These are phyloP conservation scores for Endoconidiophora polonica DNA, from an alignment of 2,329 filamentous ascomycete genomes.

Conservation along the genomic window DNA sequence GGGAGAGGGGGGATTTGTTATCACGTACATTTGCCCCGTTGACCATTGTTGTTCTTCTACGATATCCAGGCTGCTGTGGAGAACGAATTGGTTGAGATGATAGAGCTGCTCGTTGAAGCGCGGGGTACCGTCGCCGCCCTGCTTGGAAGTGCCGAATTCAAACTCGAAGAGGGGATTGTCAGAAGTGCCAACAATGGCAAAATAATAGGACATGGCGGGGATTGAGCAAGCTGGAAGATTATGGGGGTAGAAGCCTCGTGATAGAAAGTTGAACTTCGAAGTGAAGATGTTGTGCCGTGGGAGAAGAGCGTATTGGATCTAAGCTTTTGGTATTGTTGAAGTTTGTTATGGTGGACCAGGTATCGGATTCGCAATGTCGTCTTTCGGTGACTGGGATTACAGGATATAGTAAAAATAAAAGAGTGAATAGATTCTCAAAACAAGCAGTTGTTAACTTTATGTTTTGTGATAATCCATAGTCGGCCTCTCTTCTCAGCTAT, in stretches of 20 bases:
- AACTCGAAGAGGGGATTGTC: slow-evolving; percentile 95
- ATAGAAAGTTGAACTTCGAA: background rate
- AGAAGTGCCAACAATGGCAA: slow-evolving; percentile 86
- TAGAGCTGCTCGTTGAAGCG: slow-evolving; percentile 78
- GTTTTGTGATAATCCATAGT: no score
- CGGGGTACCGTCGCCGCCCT: slow-evolving; percentile 80
- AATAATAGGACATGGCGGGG: slow-evolving; percentile 81
- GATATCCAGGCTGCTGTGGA: slow-evolving; percentile 85
- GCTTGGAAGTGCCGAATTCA: slow-evolving; percentile 92
- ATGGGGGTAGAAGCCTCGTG: background rate
- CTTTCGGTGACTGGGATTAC: no score
- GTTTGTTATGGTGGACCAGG: no score
- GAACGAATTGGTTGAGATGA: slow-evolving; percentile 93
- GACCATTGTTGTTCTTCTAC: slow-evolving; percentile 95
- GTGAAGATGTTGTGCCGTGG: background rate
- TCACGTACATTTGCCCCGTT: slow-evolving; percentile 59
- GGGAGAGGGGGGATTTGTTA: background rate
- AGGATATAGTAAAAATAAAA: no score
- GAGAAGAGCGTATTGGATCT: background rate
- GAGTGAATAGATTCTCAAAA: no score
- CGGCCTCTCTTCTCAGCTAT: no score
- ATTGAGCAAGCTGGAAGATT: background rate
- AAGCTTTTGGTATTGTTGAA: background rate
- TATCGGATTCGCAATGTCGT: no score
- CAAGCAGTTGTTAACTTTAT: no score